A percentile compares a stretch with the other conserved stretches of the same genome.
These are phyloP conservation scores for Stereocaulon alpinum DNA, from an alignment of 495 filamentous ascomycete genomes.

Conservation along the genomic window DNA sequence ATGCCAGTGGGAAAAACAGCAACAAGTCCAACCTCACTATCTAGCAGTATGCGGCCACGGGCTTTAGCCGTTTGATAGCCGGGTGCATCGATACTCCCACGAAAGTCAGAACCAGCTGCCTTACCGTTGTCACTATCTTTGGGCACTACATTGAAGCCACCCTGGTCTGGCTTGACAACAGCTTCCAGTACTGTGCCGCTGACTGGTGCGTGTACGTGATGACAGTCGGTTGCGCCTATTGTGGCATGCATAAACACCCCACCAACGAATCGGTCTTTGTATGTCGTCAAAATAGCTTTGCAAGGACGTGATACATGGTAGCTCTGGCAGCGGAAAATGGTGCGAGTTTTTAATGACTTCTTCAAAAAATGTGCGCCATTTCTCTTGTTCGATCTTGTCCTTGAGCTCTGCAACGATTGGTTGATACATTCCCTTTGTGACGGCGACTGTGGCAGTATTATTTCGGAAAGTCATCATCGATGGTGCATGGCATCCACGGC, in stretches of 20 bases:
- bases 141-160: neutral
- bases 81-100: constrained; percentile 20
- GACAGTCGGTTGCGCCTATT: constrained; percentile 24
- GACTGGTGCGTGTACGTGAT: constrained; percentile 23
- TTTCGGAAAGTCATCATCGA: no score
- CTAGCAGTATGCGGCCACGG: constrained; percentile 27
- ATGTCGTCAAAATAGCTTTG: neutral
- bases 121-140: neutral
- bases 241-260: constrained; percentile 23
- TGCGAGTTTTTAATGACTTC: neutral
- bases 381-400: neutral
- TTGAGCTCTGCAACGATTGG: neutral
- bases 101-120: neutral
- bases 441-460: no score
- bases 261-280: constrained; percentile 13
- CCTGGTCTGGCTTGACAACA: neutral
- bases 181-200: constrained; percentile 22
- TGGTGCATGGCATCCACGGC: no score
- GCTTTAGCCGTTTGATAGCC: constrained; percentile 31
- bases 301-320: neutral
- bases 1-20: constrained; percentile 34
- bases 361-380: neutral
- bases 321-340: neutral
- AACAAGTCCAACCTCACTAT: constrained; percentile 25
- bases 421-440: neutral